A percentile compares a stretch with the other conserved stretches of the same genome.
Conservation (phyloP, 148 eudicot species). For the Fagopyrum tataricum region DNA sequence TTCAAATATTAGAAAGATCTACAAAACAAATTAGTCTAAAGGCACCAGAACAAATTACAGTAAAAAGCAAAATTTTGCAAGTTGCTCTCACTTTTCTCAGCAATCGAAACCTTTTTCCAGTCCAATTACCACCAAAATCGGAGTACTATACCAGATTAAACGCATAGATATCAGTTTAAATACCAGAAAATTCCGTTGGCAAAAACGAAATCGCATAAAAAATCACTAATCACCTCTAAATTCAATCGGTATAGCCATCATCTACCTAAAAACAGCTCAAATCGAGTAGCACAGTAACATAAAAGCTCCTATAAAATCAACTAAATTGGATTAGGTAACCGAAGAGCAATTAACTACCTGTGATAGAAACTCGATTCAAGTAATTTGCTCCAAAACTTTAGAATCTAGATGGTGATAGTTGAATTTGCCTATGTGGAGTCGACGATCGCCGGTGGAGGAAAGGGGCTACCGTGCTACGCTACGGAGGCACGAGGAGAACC, state of each 20-base stretch:
- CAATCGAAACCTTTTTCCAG: not conserved
- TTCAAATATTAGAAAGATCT: not conserved
- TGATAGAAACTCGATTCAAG: not conserved
- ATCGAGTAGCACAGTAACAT: not conserved
- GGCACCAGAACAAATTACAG: not conserved
- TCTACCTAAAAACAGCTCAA: not conserved
- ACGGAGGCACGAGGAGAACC: not conserved
- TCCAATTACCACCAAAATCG: not conserved
- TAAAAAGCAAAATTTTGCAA: not conserved
- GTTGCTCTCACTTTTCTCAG: not conserved
- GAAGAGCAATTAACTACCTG: not conserved
- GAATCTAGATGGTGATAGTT: not conserved
- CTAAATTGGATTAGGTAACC: not conserved
- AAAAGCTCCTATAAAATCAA: not conserved
- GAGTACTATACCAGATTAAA: no score
- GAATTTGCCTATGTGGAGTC: not conserved
- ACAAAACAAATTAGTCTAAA: not conserved
- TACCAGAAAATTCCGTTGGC: not conserved
- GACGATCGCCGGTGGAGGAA: conserved; percentile 12
- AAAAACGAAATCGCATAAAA: not conserved
- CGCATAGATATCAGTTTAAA: not conserved
- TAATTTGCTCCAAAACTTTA: not conserved
- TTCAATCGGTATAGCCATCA: not conserved
- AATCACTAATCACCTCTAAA: not conserved
- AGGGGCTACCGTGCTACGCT: not conserved